These are phyloP conservation scores for Venturia oleaginea DNA, from an alignment of 2,329 filamentous ascomycete genomes.

Conservation along the genomic window DNA sequence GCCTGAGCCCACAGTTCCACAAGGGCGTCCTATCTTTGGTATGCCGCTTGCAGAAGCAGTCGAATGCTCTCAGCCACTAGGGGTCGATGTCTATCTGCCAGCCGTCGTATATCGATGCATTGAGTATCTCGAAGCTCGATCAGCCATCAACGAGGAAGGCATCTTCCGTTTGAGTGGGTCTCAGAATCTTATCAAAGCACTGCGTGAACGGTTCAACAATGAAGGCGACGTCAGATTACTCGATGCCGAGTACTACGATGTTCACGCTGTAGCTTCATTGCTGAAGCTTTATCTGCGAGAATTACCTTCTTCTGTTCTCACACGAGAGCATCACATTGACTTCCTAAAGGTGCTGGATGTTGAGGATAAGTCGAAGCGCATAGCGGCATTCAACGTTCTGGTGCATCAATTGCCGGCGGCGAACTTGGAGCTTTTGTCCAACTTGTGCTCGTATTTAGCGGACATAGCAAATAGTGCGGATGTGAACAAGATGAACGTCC, in stretches of 20 bases:
- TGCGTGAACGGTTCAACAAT: constrained; percentile 86
- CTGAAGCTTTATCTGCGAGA: constrained; percentile 92
- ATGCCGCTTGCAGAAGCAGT: constrained; percentile 80
- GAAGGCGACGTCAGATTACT: constrained; percentile 88
- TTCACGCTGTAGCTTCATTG: constrained; percentile 89
- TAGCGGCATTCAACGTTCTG: constrained; percentile 64
- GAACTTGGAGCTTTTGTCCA: constrained; percentile 73
- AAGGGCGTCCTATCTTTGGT: constrained; percentile 61
- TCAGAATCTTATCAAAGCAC: constrained; percentile 81
- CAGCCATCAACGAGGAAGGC: constrained; percentile 78
- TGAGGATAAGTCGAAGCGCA: constrained; percentile 64
- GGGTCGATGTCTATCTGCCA: constrained; percentile 67
- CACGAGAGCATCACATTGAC: constrained; percentile 78
- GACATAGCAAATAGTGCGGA: constrained; percentile 85
- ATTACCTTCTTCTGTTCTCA: constrained; percentile 82
- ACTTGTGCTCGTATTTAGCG: constrained; percentile 80
- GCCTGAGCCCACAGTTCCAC: constrained; percentile 34
- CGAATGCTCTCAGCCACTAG: constrained; percentile 63
- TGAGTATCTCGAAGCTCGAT: constrained; percentile 78
- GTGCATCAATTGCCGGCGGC: constrained; percentile 70
- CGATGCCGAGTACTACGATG: constrained; percentile 82
- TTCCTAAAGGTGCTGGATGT: constrained; percentile 74
- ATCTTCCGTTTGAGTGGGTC: constrained; percentile 97
- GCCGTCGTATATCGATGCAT: constrained; percentile 93
- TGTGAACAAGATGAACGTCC: constrained; percentile 95